Percentiles rank a stretch among this genome's conserved stretches.
Conservation (phyloP, 139 green algal genomes). For the Protoeuglena noctilucae region DNA sequence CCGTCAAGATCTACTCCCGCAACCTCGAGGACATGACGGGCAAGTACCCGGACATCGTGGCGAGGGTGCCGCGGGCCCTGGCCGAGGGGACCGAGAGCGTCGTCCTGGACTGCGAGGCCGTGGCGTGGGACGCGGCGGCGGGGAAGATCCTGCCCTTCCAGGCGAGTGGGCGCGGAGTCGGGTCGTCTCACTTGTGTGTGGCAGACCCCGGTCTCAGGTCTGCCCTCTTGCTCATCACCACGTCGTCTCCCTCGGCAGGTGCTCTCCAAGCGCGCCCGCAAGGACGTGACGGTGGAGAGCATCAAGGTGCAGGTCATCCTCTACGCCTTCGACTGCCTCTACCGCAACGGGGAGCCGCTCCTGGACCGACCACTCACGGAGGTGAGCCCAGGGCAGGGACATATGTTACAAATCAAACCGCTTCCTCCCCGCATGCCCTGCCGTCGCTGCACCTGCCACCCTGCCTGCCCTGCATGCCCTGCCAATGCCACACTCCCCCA, state of each 20-base stretch:
- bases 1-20: conserved; percentile 39
- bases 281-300: conserved; percentile 70
- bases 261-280: conserved; percentile 67
- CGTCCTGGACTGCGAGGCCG: conserved; percentile 84
- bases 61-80: conserved; percentile 35
- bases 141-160: conserved; percentile 90
- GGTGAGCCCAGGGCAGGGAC: no score
- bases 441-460: no score
- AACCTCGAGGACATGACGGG: conserved; percentile 84
- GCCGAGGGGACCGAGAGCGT: conserved; percentile 30
- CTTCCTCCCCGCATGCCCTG: no score
- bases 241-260: conserved; percentile 33
- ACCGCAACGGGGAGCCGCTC: conserved; percentile 73
- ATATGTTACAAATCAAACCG: no score
- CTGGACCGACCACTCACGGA: conserved; percentile 50
- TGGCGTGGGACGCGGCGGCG: conserved; percentile 63
- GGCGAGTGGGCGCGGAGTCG: no score
- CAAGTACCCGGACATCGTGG: conserved; percentile 83
- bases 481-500: no score
- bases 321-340: conserved; percentile 94
- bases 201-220: neutral
- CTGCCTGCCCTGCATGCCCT: no score
- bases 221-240: neutral
- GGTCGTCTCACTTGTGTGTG: no score
- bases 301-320: conserved; percentile 82